phyloP scores from a whole-genome alignment of 129 eudicot species.

The Flaveria trinervia region DNA sequence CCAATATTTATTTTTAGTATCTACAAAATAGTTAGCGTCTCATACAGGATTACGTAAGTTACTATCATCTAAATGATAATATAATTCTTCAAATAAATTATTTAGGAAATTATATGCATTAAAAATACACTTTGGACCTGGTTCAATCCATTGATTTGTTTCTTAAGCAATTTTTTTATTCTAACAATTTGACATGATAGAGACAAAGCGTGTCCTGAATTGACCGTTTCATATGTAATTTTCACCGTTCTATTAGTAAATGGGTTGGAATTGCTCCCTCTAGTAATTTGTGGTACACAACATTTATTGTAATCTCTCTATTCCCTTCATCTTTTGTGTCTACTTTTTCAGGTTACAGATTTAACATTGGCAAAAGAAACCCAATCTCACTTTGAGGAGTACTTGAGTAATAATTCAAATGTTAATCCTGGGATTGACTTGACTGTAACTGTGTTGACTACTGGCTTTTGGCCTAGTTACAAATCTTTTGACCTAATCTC shows the following conservation, averaged over 20 bases:
- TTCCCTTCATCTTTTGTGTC: neutral
- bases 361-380: slow-evolving; percentile 86
- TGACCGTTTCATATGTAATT: neutral
- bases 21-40: neutral
- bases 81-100: neutral
- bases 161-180: neutral
- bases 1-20: neutral
- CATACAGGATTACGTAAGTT: neutral
- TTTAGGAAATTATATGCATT: neutral
- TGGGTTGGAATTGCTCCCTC: neutral
- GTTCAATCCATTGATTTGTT: neutral
- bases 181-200: neutral
- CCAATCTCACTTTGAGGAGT: slow-evolving; percentile 80
- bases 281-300: neutral
- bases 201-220: neutral
- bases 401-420: slow-evolving; percentile 51
- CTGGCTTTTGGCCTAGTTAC: slow-evolving; percentile 97
- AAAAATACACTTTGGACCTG: neutral
- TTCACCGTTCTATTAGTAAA: neutral
- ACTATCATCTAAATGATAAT: neutral
- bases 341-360: slow-evolving; percentile 76
- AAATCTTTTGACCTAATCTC: slow-evolving; percentile 83
- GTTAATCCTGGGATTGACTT: slow-evolving; percentile 77
- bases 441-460: slow-evolving; percentile 83
- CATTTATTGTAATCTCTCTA: neutral